Evolutionary conservation across 2,329 filamentous ascomycete genomes (phyloP), one percentile per base, ranked within the genome.

Genomic region (Paraphoma chrysanthemicola): DNA sequence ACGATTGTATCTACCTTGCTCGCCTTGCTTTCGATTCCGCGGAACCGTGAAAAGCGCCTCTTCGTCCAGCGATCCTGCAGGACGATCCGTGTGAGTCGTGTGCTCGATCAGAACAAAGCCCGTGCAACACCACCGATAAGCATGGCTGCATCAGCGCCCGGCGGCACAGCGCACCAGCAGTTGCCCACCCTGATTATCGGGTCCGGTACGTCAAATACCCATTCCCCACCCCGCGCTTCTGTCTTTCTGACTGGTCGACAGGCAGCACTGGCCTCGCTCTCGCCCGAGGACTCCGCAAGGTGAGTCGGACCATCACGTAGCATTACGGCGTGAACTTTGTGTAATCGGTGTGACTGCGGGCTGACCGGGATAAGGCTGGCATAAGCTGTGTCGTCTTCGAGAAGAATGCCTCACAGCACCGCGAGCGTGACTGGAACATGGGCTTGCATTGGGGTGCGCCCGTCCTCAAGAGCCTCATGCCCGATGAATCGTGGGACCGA

Each of bases 401-500:
- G 72, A 83, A 83, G 42, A 83, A 86, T 60, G 54, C 67, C 5
- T 78, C 82, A 41, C 76, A 83, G 33, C 57, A 63, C 39, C 42
- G 76, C 72, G 54, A 83, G 81, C 31, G 83, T 75, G 86, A 87
- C 59, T 89, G 86, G 88, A 87, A 86, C 3, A 76, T 89, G 54
- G 88, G 86, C 0, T 76, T 89, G 54, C 85, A 88, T 67, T 89
- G 86, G 86, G 85, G 83, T 4, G 78, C 88, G 7, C 78, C 82
- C 0, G 79, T 78, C 1, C 75, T 89, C 41, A 78, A 82, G 44
- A 68, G 77, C 7, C 76, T 88, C 18, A 75, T 89, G 29, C 83
- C 85, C 0, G 71, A 82, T 0, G 72, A 81, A 11, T 70, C 63
- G 83, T 88, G 66, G 53, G 85, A 67, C 76, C 80, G n/a, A 70